These are phyloP conservation scores for Colletotrichum trifolii DNA, from an alignment of 2,329 filamentous ascomycete genomes.

Conservation along the genomic window DNA sequence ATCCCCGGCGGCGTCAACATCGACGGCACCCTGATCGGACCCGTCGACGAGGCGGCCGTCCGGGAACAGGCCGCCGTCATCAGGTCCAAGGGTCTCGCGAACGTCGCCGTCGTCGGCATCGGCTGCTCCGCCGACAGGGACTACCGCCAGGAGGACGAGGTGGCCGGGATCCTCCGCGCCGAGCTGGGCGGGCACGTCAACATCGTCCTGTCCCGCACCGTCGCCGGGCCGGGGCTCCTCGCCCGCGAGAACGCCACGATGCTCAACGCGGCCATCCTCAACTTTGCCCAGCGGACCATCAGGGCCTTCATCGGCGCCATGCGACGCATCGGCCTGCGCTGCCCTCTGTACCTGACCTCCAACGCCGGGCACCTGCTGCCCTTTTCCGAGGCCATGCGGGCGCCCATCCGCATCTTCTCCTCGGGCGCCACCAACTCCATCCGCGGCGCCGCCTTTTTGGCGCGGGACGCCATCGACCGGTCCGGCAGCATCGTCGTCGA, in stretches of 20 bases:
- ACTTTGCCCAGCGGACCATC: slow-evolving; percentile 59
- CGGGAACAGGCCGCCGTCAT: slow-evolving; percentile 38
- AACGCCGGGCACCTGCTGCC: slow-evolving; percentile 55
- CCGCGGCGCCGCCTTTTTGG: slow-evolving; percentile 39
- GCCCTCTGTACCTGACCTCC: slow-evolving; percentile 58
- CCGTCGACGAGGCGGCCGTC: slow-evolving; percentile 31
- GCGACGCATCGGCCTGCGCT: slow-evolving; percentile 50
- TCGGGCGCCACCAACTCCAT: slow-evolving; percentile 42
- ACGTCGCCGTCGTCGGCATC: slow-evolving; percentile 66
- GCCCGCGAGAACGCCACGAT: slow-evolving; percentile 65
- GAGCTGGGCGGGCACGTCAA: slow-evolving; percentile 49
- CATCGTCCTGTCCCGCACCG: slow-evolving; percentile 45
- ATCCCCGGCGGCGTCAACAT: slow-evolving; percentile 40
- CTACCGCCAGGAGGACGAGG: slow-evolving; percentile 62
- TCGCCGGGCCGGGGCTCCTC: slow-evolving; percentile 52
- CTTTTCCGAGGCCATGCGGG: slow-evolving; percentile 39
- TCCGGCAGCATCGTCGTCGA: slow-evolving; percentile 39
- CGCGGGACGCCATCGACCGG: slow-evolving; percentile 16
- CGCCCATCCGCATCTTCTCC: slow-evolving; percentile 40
- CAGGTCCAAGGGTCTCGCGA: slow-evolving; percentile 43
- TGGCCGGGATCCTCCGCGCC: slow-evolving; percentile 57
- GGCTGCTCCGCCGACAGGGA: slow-evolving; percentile 68
- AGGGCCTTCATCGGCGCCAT: slow-evolving; percentile 57
- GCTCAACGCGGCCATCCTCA: slow-evolving; percentile 62
- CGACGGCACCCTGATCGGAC: slow-evolving; percentile 38